These are phyloP conservation scores for Cercospora sesami DNA, from an alignment of 2,329 filamentous ascomycete species.

Conservation along the genomic window DNA sequence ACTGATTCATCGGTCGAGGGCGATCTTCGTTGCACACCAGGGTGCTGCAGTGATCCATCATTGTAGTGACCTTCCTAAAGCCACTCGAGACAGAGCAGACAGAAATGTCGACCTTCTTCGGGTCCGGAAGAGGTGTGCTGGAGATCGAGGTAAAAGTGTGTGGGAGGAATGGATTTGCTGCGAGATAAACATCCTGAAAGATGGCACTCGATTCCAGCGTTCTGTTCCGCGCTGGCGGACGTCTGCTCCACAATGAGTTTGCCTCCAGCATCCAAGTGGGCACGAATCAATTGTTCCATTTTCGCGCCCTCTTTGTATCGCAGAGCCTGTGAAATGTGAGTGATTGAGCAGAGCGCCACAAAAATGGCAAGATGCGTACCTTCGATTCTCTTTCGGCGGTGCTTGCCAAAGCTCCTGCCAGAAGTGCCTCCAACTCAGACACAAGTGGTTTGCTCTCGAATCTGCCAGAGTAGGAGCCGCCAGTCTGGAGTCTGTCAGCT, in stretches of 20 bases:
- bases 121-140: not conserved
- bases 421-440: not conserved
- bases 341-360: not conserved
- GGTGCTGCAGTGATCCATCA: not conserved
- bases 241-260: constrained; percentile 14
- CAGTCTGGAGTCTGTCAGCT: constrained; percentile 18
- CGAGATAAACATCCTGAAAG: constrained; percentile 16
- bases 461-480: constrained; percentile 22
- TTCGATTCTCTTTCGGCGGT: not conserved
- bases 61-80: constrained; percentile 24
- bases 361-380: not conserved
- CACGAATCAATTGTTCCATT: constrained; percentile 33
- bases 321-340: not conserved
- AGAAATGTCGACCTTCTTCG: constrained; percentile 19
- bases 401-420: constrained; percentile 4
- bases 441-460: constrained; percentile 17
- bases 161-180: constrained; percentile 12
- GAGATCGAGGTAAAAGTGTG: constrained; percentile 12
- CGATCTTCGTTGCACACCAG: constrained; percentile 1
- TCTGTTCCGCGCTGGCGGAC: not conserved
- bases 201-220: constrained; percentile 3
- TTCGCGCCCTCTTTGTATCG: constrained; percentile 16
- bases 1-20: not conserved
- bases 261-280: constrained; percentile 5
- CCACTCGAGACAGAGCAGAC: constrained; percentile 26